Base-by-base conservation (phyloP, 257 asterid species). In the Salvia miltiorrhiza region DNA sequence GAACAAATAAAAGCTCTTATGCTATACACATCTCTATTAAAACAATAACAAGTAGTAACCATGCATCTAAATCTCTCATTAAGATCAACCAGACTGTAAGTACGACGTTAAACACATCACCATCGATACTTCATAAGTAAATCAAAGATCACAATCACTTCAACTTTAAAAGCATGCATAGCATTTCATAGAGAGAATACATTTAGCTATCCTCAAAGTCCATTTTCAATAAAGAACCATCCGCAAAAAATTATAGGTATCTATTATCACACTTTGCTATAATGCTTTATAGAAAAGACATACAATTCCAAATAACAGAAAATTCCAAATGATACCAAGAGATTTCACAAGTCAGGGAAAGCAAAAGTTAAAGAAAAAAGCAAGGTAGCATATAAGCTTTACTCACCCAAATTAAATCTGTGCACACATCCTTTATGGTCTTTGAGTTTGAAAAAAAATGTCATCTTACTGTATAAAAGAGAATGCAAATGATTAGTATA, bases 391-490 rank as follows among this genome's bases (percentile, higher is more conserved):
- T 56, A 32, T 14, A 43, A 70, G n/a, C 40, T 13, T 39, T 53
- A 44, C 96, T 90, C 74, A 90, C 99, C 96, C 72, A 82, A 93
- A 84, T 77, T 88, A 76, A 93, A 86, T 71, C 99, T 81, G 79
- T 90, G 96, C 41, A 90, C 85, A 68, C 91, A 96, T 65, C 88
- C 88, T 65, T 80, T 88, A 26, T 56, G 82, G 80, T 93, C 99
- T 80, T 80, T 85, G 73, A 93, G 90, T 84, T 93, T 93, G 78
- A 88, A 93, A 70, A 89, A 74, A 78, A 88, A 88, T 67, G 98
- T 90, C 79, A 84, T 77, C 80, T 93, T 97, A 82, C 99, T 93
- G 95, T 70, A 85, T 30, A 61, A 69, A 63, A 55, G 57, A 78
- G 72, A 63, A 55, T 59, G 80, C 54, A 72, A 20, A 71, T 45